These are phyloP conservation scores for Gnaphalium uliginosum DNA, from an alignment of 129 eudicot species.

Conservation along the genomic window DNA sequence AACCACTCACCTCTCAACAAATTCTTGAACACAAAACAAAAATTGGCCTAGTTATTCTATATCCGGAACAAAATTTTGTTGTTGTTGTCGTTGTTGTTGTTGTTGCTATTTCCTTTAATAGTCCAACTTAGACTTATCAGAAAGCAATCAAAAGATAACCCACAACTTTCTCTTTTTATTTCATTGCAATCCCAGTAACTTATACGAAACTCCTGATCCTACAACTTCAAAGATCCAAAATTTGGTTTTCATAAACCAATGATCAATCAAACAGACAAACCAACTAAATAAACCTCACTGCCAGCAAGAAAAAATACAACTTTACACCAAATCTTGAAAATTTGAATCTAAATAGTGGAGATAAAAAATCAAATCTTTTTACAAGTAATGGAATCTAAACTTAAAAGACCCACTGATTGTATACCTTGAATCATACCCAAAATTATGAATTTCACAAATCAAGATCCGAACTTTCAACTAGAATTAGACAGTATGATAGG, in stretches of 20 bases:
- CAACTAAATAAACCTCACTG: slow-evolving; percentile 22
- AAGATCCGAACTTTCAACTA: slow-evolving; percentile 8
- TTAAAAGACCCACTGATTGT: slow-evolving; percentile 7
- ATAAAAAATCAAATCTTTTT: slow-evolving; percentile 6
- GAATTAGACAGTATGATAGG: slow-evolving; percentile 7
- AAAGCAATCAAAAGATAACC: slow-evolving; percentile 10
- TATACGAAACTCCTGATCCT: slow-evolving; percentile 28
- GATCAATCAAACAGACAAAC: slow-evolving; percentile 4
- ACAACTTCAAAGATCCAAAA: slow-evolving; percentile 24
- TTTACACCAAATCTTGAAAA: slow-evolving; percentile 19
- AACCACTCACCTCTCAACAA: slow-evolving; percentile 25
- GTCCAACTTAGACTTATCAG: slow-evolving; percentile 9
- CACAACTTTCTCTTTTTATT: slow-evolving; percentile 3
- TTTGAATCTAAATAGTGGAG: slow-evolving; percentile 9
- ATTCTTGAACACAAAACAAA: slow-evolving; percentile 12
- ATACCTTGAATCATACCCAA: slow-evolving; percentile 27
- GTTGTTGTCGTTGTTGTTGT: not conserved
- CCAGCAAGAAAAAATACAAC: slow-evolving; percentile 6
- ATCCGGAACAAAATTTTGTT: not conserved
- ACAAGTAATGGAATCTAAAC: slow-evolving; percentile 17
- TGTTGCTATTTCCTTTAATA: not conserved
- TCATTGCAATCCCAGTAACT: slow-evolving; percentile 22
- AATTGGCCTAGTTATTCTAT: not conserved
- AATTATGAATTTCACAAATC: slow-evolving; percentile 13
- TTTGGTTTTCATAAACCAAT: not conserved